A percentile compares a stretch with the other conserved stretches of the same genome.
Evolutionary conservation across 1,284 basidiomycete species (phyloP).

Genomic region (Abortiporus biennis): DNA sequence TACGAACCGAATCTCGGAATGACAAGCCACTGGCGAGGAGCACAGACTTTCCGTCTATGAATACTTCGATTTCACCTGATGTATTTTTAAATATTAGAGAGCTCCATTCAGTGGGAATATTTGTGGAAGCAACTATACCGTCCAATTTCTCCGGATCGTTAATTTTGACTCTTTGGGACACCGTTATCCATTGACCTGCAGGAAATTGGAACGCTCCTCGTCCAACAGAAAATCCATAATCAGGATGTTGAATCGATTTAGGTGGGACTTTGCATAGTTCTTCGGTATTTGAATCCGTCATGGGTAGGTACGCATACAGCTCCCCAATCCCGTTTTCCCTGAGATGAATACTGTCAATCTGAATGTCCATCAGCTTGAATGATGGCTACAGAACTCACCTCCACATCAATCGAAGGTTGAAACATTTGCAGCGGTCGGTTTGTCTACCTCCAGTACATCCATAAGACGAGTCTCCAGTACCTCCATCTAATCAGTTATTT

Average conservation of each 20-base stretch:
- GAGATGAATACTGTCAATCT: not conserved
- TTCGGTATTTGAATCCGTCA: slow-evolving; percentile 34
- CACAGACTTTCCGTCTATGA: slow-evolving; percentile 46
- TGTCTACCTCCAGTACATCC: slow-evolving; percentile 55
- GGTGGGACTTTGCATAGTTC: slow-evolving; percentile 44
- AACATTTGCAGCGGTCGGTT: slow-evolving; percentile 50
- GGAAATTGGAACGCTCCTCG: slow-evolving; percentile 43
- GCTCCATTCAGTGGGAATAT: too few species aligned
- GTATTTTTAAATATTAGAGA: too few species aligned
- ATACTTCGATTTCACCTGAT: slow-evolving; percentile 53
- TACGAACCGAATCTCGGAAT: slow-evolving; percentile 32
- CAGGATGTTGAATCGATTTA: slow-evolving; percentile 39
- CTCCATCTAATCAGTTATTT: slow-evolving; percentile 36
- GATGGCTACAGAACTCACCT: slow-evolving; percentile 29
- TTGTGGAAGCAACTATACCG: too few species aligned
- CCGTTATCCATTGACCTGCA: slow-evolving; percentile 46
- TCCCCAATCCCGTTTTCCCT: slow-evolving; percentile 44
- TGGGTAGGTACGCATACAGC: slow-evolving; percentile 54
- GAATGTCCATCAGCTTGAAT: not conserved
- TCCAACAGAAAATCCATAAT: slow-evolving; percentile 58
- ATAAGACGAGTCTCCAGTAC: slow-evolving; percentile 48
- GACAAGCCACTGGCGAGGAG: slow-evolving; percentile 37
- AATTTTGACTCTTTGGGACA: slow-evolving; percentile 59
- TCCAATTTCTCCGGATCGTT: too few species aligned
- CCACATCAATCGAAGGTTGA: slow-evolving; percentile 62